phyloP scores from a whole-genome alignment of 2,329 filamentous ascomycete species.

The Monilinia aucupariae region DNA sequence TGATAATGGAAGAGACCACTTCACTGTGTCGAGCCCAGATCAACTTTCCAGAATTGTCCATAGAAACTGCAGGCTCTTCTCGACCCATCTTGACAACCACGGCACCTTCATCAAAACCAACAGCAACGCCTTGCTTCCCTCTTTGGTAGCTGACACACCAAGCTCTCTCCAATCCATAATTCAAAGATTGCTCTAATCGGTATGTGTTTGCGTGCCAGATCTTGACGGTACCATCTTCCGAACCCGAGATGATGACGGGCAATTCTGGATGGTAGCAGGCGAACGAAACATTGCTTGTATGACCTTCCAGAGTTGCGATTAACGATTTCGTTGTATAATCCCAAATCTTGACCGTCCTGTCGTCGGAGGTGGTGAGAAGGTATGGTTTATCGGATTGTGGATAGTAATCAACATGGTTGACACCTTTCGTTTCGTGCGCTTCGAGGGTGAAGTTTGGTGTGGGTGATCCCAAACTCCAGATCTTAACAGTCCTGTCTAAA shows the following conservation, averaged over 20 bases:
- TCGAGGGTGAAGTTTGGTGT: constrained; percentile 95
- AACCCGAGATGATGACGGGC: constrained; percentile 94
- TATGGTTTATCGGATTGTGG: constrained; percentile 73
- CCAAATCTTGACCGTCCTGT: constrained; percentile 96
- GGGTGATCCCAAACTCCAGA: constrained; percentile 92
- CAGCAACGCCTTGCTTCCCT: constrained; percentile 87
- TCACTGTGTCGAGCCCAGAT: constrained; percentile 96
- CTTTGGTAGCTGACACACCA: constrained; percentile 98
- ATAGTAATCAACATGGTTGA: constrained; percentile 94
- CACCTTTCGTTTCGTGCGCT: constrained; percentile 93
- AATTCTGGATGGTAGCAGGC: constrained; percentile 96
- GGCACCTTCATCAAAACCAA: constrained; percentile 95
- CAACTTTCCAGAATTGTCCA: constrained; percentile 93
- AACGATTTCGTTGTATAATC: constrained; percentile 98
- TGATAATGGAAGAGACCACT: constrained; percentile 91
- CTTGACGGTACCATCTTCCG: constrained; percentile 94
- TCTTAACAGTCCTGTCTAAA: constrained; percentile 93
- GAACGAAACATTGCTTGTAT: constrained; percentile 97
- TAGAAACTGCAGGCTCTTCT: constrained; percentile 94
- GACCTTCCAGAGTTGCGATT: constrained; percentile 92
- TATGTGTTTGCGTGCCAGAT: constrained; percentile 99
- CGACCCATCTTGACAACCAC: constrained; percentile 97
- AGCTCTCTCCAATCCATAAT: constrained; percentile 90
- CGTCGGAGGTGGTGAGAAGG: constrained; percentile 92
- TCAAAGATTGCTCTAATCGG: constrained; percentile 88